A percentile compares a stretch with the other conserved stretches of the same genome.
These are phyloP conservation scores for Talaromyces adpressus DNA, from an alignment of 495 filamentous ascomycete genomes.

Conservation along the genomic window DNA sequence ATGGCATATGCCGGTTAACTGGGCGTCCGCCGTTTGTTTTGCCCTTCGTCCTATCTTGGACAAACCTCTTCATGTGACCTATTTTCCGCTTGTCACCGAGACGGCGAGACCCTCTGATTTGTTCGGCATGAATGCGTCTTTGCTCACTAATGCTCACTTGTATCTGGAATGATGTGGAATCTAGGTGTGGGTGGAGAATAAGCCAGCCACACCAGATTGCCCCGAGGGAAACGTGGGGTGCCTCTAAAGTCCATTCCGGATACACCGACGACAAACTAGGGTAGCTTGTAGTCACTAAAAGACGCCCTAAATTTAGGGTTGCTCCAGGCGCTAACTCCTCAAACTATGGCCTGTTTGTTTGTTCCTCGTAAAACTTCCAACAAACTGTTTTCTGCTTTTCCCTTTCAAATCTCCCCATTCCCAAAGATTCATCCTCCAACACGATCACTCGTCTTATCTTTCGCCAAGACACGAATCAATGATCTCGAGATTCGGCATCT, in stretches of 20 bases:
- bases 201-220: conserved; percentile 3
- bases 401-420: background rate
- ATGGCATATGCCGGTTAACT: background rate
- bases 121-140: background rate
- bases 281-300: background rate
- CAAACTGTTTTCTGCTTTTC: background rate
- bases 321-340: background rate
- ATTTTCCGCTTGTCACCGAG: background rate
- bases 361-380: background rate
- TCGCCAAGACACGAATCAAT: background rate
- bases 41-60: background rate
- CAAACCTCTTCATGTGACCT: background rate
- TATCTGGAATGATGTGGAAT: background rate
- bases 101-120: background rate
- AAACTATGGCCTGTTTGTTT: background rate
- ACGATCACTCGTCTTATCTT: background rate
- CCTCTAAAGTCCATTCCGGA: background rate
- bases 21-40: background rate
- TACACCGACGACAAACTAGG: conserved; percentile 1
- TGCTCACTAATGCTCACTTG: background rate
- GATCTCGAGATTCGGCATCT: background rate
- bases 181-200: background rate
- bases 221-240: background rate
- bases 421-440: background rate
- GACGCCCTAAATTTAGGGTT: background rate